A percentile compares a stretch with the other conserved stretches of the same genome.
Conservation (phyloP, 768 basidiomycete species). For the Amanita thiersii region DNA sequence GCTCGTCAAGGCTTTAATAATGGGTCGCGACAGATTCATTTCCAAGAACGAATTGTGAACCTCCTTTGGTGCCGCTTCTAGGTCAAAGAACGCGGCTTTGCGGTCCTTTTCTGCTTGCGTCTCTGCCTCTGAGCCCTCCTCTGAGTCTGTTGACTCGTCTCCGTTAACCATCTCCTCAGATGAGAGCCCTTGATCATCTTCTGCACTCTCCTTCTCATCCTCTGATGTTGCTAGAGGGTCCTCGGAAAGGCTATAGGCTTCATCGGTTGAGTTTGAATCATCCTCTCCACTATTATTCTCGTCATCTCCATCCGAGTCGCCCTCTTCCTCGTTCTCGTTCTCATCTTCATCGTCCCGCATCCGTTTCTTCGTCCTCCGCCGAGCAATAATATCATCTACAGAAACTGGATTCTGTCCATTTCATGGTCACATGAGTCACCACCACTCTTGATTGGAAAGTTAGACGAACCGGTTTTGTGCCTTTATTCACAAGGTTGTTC, state of each 20-base stretch:
- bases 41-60: conserved; percentile 76
- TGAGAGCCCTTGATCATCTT: no score
- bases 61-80: conserved; percentile 37
- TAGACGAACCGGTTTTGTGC: conserved; percentile 50
- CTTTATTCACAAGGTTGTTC: conserved; percentile 54
- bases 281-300: conserved; percentile 21
- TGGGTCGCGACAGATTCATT: conserved; percentile 93
- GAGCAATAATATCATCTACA: conserved; percentile 87
- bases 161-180: conserved; percentile 19
- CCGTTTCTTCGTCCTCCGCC: conserved; percentile 58
- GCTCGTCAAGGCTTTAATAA: conserved; percentile 83
- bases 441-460: conserved; percentile 3
- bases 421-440: conserved; percentile 7
- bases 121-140: conserved; percentile 38
- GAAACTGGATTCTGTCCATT: conserved; percentile 66
- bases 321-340: conserved; percentile 23
- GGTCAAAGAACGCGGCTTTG: conserved; percentile 86
- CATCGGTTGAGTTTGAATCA: conserved; percentile 9
- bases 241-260: conserved; percentile 25
- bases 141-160: conserved; percentile 17
- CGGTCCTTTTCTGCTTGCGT: conserved; percentile 64
- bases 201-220: conserved; percentile 21
- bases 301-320: conserved; percentile 19
- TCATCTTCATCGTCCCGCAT: conserved; percentile 43
- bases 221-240: conserved; percentile 23